Percentiles rank a stretch among this genome's conserved stretches.
These are phyloP conservation scores for Fusarium drepaniforme DNA, from an alignment of 2,329 filamentous ascomycete species.

Conservation along the genomic window DNA sequence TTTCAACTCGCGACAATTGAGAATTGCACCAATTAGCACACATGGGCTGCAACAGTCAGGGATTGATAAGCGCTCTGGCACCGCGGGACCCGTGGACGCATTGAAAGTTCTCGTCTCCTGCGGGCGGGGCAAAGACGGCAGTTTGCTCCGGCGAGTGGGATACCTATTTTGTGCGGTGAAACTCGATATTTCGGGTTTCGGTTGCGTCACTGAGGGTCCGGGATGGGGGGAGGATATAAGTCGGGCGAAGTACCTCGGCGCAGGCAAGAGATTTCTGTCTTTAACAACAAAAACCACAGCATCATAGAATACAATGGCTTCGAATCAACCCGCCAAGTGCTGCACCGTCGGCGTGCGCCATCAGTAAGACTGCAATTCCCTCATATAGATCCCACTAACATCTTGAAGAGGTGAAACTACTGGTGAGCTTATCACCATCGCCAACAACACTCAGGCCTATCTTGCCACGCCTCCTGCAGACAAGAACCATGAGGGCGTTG, in stretches of 20 bases:
- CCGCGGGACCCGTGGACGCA: background rate
- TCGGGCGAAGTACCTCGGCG: slow-evolving; percentile 11
- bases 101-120: background rate
- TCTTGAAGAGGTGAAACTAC: slow-evolving; percentile 59
- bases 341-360: slow-evolving; percentile 66
- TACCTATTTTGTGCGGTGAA: background rate
- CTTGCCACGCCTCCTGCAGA: slow-evolving; percentile 57
- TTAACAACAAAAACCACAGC: background rate
- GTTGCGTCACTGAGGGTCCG: slow-evolving; percentile 39
- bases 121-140: slow-evolving; percentile 27
- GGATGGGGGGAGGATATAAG: slow-evolving; percentile 19
- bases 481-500: slow-evolving; percentile 43
- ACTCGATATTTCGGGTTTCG: slow-evolving; percentile 11
- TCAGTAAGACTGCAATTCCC: slow-evolving; percentile 56
- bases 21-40: slow-evolving; percentile 9
- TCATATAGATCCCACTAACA: background rate
- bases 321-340: slow-evolving; percentile 64
- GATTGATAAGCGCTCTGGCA: slow-evolving; percentile 23
- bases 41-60: background rate
- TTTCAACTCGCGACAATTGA: background rate
- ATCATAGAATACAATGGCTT: slow-evolving; percentile 58
- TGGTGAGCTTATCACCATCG: slow-evolving; percentile 61
- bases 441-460: slow-evolving; percentile 61
- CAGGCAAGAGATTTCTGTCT: background rate
- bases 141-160: slow-evolving; percentile 1